Conservation (phyloP, 768 basidiomycete species). For the Lactifluus volemus region DNA sequence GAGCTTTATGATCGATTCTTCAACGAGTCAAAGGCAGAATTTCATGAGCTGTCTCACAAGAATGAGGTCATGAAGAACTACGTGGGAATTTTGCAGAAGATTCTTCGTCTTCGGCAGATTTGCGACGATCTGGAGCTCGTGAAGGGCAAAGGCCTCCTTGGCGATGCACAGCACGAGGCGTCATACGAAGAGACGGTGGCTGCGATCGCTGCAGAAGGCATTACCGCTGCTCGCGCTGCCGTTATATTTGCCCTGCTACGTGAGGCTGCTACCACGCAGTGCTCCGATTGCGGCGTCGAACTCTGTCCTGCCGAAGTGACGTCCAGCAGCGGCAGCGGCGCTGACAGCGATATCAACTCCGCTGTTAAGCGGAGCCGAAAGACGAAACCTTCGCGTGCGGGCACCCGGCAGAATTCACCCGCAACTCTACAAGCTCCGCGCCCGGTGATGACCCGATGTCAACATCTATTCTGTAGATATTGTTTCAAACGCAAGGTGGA, state of each 20-base stretch:
- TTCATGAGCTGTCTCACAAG: conserved; percentile 75
- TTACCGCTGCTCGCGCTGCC: conserved; percentile 63
- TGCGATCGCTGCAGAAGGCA: conserved; percentile 69
- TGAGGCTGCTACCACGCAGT: conserved; percentile 83
- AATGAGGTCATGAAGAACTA: conserved; percentile 98
- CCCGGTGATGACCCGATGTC: conserved; percentile 82
- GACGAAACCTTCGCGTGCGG: conserved; percentile 54
- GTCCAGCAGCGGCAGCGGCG: conserved; percentile 33
- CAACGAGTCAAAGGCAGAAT: conserved; percentile 85
- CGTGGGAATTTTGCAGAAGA: conserved; percentile 94
- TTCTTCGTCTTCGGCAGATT: conserved; percentile 92
- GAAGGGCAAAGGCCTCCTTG: conserved; percentile 48
- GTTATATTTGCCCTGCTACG: conserved; percentile 81
- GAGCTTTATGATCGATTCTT: conserved; percentile 85
- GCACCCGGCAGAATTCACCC: conserved; percentile 52
- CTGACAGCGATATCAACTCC: conserved; percentile 42
- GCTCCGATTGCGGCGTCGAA: conserved; percentile 79
- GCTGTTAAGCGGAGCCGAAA: conserved; percentile 44
- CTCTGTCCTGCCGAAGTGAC: conserved; percentile 41
- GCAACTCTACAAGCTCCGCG: conserved; percentile 52
- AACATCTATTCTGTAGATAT: conserved; percentile 82
- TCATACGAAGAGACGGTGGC: conserved; percentile 71
- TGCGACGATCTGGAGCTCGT: conserved; percentile 95
- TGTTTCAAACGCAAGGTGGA: conserved; percentile 81
- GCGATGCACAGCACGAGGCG: conserved; percentile 40